Evolutionary conservation across 1,284 basidiomycete species (phyloP).

Genomic region (Leucoagaricus sp.): DNA sequence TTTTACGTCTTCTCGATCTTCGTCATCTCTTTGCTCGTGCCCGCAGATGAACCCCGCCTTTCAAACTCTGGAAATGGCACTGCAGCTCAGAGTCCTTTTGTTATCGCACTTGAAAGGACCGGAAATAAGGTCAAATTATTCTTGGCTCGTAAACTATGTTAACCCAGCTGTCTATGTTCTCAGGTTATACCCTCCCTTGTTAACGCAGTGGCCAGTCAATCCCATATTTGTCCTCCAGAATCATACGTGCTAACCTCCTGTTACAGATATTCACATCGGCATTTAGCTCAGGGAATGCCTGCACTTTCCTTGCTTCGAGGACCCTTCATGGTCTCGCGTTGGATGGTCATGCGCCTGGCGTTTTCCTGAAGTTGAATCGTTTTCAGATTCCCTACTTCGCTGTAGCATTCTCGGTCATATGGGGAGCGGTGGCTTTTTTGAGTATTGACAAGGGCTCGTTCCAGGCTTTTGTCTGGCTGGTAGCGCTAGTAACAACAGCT

Average conservation of each 20-base stretch:
- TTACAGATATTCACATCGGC: constrained; percentile 28
- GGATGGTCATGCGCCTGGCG: constrained; percentile 27
- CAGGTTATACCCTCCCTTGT: constrained; percentile 29
- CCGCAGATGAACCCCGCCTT: constrained; percentile 27
- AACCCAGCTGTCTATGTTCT: not conserved
- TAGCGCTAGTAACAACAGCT: constrained; percentile 28
- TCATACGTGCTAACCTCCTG: not conserved
- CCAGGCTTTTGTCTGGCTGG: constrained; percentile 28
- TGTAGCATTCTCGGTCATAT: constrained; percentile 1
- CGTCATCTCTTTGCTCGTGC: constrained; percentile 28
- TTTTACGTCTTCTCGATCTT: constrained; percentile 31
- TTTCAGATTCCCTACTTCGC: constrained; percentile 27
- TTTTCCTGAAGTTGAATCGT: constrained; percentile 26
- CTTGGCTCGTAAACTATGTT: not conserved
- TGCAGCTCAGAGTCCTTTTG: constrained; percentile 30
- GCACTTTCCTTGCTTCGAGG: constrained; percentile 31
- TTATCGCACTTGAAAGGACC: constrained; percentile 26
- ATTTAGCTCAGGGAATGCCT: constrained; percentile 31
- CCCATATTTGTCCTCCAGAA: not conserved
- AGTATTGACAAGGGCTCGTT: no score
- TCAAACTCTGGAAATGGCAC: constrained; percentile 18
- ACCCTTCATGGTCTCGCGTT: constrained; percentile 30
- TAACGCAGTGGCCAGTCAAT: constrained; percentile 25
- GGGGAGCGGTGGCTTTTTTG: no score
- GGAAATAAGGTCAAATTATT: constrained; percentile 23